Evolutionary conservation across 2,329 filamentous ascomycete species (phyloP).

Genomic region (Tolypocladium paradoxum): DNA sequence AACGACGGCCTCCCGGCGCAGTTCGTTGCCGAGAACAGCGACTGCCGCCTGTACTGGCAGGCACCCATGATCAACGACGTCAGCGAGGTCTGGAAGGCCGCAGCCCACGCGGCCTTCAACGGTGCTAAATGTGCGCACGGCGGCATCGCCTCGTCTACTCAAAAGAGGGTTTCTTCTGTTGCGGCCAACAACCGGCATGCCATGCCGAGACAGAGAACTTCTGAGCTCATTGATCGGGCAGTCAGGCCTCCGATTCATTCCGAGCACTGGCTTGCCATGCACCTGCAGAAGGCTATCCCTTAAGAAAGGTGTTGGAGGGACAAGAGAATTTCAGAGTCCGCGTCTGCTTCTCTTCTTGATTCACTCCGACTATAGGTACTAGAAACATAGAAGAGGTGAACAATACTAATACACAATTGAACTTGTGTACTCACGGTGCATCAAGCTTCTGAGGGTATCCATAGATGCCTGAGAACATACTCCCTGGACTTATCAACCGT

Average conservation of each 20-base stretch:
- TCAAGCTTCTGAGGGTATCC: too few species aligned
- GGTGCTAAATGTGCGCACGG: slow-evolving; percentile 29
- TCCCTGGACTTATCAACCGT: too few species aligned
- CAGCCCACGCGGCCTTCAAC: slow-evolving; percentile 28
- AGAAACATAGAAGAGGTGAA: neutral
- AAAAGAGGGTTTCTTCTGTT: neutral
- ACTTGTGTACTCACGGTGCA: too few species aligned
- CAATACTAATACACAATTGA: neutral
- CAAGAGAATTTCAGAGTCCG: neutral
- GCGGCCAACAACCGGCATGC: neutral
- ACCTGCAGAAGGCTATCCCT: slow-evolving; percentile 3
- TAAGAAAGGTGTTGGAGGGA: neutral
- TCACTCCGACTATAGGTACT: neutral
- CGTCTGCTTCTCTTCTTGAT: neutral
- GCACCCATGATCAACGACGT: slow-evolving; percentile 36
- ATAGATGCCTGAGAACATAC: too few species aligned
- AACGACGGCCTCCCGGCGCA: slow-evolving; percentile 33
- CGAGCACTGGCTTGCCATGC: slow-evolving; percentile 1
- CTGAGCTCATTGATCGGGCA: neutral
- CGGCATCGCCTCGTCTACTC: slow-evolving; percentile 11
- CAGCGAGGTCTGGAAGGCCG: slow-evolving; percentile 34
- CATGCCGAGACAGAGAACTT: neutral
- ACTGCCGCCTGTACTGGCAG: slow-evolving; percentile 42
- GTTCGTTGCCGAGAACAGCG: slow-evolving; percentile 34
- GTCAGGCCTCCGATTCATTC: neutral